Evolutionary conservation across 2,329 filamentous ascomycete species (phyloP), one percentile per base, ranked within the genome.

Genomic region (Trichoderma asperellum): DNA sequence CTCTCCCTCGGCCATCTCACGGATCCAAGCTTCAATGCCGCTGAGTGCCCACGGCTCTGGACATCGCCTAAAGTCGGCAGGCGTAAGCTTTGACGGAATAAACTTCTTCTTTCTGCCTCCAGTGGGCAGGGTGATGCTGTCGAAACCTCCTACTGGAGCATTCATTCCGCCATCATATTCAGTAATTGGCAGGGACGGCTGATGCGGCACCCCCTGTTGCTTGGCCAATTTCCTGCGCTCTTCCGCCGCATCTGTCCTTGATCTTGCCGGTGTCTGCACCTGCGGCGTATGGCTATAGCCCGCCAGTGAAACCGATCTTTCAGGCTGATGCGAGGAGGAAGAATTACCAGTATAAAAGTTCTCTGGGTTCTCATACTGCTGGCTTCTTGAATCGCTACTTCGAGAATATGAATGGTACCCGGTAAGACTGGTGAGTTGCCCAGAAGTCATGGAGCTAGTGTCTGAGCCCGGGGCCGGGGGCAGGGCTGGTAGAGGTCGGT

Each of bases 41-140:
- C 93, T 97, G 59, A 99, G 83, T 1, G 95, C 94, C 96, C 96
- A 99, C 1, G 96, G 96, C 79, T 97, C 93, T 2, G 84, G 80
- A 76, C 96, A 99, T 76, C 89, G 93, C 74, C 89, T 90, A 80
- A 97, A 95, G 75, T 99, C 95, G 21, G 86, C 87, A 2, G 89
- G 85, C 0, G 90, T 92, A 35, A 99, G 82, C 78, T 97, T 97
- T 21, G 92, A 87, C 1, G 94, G 93, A 68, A 93, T 88, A 78
- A 97, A 97, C 75, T 91, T 93, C 81, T 90, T 91, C 75, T 92
- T 91, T 73, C 92, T 89, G 7, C 91, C 91, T 5, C 91, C 91
- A 58, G 88, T 89, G 2, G 94, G 93, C 69, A 98, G 84, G 4
- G 91, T 91, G 61, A 96, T 96, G 62, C 96, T 85, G 79, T 97